A percentile compares a stretch with the other conserved stretches of the same genome.
phyloP scores from a whole-genome alignment of 495 filamentous ascomycete species.

The Echria macrotheca region DNA sequence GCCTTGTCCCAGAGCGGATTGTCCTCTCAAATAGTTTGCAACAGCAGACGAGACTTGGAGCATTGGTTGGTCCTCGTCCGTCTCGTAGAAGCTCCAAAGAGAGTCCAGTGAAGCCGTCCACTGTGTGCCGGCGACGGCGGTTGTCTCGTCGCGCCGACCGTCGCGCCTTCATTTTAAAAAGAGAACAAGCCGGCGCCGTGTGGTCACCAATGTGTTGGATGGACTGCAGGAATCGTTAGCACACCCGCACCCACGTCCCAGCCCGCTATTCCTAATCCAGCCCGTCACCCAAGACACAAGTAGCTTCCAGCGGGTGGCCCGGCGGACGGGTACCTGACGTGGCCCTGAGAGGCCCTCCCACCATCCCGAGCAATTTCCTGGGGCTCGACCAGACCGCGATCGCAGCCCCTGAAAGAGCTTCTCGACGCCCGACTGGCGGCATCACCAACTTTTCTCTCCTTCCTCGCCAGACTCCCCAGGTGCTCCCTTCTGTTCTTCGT shows the following conservation, averaged over 20 bases:
- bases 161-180: slow-evolving; percentile 15
- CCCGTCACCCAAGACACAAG: slow-evolving; percentile 18
- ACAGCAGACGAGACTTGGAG: too few relatives aligned
- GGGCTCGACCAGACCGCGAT: slow-evolving; percentile 13
- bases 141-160: slow-evolving; percentile 10
- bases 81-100: too few relatives aligned
- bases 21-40: too few relatives aligned
- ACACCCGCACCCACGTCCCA: slow-evolving; percentile 11
- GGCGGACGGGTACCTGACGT: slow-evolving; percentile 17
- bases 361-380: slow-evolving; percentile 30
- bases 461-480: not conserved
- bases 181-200: slow-evolving; percentile 12
- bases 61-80: too few relatives aligned
- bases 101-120: too few relatives aligned
- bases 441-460: slow-evolving; percentile 12
- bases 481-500: slow-evolving; percentile 3
- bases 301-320: slow-evolving; percentile 18
- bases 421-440: slow-evolving; percentile 11
- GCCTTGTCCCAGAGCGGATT: too few relatives aligned
- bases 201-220: slow-evolving; percentile 17
- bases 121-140: too few relatives aligned
- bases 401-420: slow-evolving; percentile 22
- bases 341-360: slow-evolving; percentile 16
- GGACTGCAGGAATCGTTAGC: slow-evolving; percentile 22
- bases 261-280: slow-evolving; percentile 18